Evolutionary conservation across 345 rosid genomes (phyloP).

Genomic region (Eucalyptus microcorys): DNA sequence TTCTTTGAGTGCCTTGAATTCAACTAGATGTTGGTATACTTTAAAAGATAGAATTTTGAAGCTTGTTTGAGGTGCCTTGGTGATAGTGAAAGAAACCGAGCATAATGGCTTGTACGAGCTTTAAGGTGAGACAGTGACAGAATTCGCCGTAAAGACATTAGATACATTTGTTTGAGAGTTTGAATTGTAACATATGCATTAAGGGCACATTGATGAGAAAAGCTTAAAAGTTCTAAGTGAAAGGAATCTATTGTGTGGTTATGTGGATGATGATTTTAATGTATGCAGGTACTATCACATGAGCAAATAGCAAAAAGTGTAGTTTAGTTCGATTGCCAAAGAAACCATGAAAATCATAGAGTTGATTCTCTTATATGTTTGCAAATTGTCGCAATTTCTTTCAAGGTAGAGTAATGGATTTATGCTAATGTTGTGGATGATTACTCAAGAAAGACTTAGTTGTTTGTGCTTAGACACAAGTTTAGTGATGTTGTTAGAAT

Average conservation of each 20-base stretch:
- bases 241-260: background rate
- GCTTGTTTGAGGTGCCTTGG: background rate
- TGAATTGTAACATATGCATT: background rate
- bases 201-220: background rate
- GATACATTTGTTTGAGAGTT: background rate
- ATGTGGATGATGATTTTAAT: background rate
- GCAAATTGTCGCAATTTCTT: background rate
- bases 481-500: background rate
- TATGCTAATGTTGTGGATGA: background rate
- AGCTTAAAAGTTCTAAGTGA: background rate
- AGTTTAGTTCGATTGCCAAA: background rate
- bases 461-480: background rate
- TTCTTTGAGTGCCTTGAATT: background rate
- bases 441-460: background rate
- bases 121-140: background rate
- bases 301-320: background rate
- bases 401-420: background rate
- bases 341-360: background rate
- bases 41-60: background rate
- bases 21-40: background rate
- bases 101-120: background rate
- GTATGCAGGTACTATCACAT: background rate
- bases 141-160: accelerated
- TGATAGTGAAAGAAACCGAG: background rate
- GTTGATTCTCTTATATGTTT: background rate